These are phyloP conservation scores for Tulasnella sp. DNA, from an alignment of 768 basidiomycete genomes.

Conservation along the genomic window DNA sequence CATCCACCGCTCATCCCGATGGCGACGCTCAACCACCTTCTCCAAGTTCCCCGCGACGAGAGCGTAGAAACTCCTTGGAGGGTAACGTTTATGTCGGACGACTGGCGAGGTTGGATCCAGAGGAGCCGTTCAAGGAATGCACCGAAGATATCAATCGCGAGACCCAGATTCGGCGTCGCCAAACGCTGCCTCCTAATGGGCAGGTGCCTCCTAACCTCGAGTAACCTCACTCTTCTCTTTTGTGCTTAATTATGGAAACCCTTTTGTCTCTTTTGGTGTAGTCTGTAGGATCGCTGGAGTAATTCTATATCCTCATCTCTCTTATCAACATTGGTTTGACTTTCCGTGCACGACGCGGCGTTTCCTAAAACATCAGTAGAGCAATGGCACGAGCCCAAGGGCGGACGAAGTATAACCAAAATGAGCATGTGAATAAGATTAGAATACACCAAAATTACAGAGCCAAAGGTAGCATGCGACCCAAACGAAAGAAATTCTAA, in stretches of 20 bases:
- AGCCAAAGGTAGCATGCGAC: neutral
- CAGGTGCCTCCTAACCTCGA: neutral
- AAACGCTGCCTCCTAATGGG: neutral
- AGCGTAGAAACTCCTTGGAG: constrained; percentile 55
- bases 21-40: constrained; percentile 39
- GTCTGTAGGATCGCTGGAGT: neutral
- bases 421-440: neutral
- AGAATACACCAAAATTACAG: neutral
- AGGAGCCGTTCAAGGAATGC: constrained; percentile 52
- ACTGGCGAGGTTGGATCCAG: constrained; percentile 50
- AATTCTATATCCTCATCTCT: neutral
- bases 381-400: neutral
- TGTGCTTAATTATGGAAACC: neutral
- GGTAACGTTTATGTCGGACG: constrained; percentile 56
- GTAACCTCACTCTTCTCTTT: neutral
- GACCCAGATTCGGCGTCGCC: constrained; percentile 25
- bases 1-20: constrained; percentile 28
- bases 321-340: too few relatives aligned
- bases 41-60: constrained; percentile 36
- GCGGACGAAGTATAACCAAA: neutral
- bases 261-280: neutral
- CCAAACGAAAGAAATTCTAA: neutral
- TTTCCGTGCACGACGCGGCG: too few relatives aligned
- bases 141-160: constrained; percentile 65
- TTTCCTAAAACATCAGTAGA: neutral